Evolutionary conservation across 495 filamentous ascomycete species (phyloP).

Genomic region (Jackrogersella minutella): DNA sequence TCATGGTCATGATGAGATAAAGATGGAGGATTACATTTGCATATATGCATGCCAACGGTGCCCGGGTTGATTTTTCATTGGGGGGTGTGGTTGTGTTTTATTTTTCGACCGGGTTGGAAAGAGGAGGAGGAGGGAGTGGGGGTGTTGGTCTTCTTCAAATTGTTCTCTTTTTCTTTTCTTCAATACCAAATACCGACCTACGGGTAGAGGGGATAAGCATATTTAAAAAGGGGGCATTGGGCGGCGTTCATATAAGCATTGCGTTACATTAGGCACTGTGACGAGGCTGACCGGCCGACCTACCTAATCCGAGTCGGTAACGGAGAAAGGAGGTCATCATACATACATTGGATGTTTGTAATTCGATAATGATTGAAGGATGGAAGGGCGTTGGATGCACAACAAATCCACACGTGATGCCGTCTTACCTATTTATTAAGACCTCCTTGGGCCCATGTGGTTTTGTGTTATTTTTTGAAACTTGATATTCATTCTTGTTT

Average conservation of each 20-base stretch:
- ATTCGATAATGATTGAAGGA: conserved; percentile 9
- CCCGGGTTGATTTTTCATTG: conserved; percentile 13
- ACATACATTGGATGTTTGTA: conserved; percentile 8
- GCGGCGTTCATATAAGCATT: conserved; percentile 39
- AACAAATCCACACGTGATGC: conserved; percentile 29
- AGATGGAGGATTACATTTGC: too few species aligned
- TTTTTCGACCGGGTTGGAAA: background rate
- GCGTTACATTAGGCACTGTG: conserved; percentile 36
- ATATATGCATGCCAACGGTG: conserved; percentile 28
- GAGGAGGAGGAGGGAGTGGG: background rate
- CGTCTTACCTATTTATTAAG: conserved; percentile 29
- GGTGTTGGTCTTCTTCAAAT: conserved; percentile 4
- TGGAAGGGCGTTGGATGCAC: conserved; percentile 24
- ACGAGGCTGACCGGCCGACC: conserved; percentile 14
- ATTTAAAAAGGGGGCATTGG: conserved; percentile 30
- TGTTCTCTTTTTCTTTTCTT: background rate
- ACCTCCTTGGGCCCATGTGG: background rate
- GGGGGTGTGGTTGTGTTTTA: background rate
- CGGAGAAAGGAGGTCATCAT: background rate
- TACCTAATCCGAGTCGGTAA: background rate
- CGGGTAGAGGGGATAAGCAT: conserved; percentile 13
- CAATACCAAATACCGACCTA: background rate
- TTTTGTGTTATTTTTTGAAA: conserved; percentile 1
- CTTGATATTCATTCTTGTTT: conserved; percentile 9
- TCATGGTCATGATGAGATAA: conserved; percentile 22